Evolutionary conservation across 106 monocot species (phyloP), one percentile per base, ranked within the genome.

Genomic region (Allium sativum): DNA sequence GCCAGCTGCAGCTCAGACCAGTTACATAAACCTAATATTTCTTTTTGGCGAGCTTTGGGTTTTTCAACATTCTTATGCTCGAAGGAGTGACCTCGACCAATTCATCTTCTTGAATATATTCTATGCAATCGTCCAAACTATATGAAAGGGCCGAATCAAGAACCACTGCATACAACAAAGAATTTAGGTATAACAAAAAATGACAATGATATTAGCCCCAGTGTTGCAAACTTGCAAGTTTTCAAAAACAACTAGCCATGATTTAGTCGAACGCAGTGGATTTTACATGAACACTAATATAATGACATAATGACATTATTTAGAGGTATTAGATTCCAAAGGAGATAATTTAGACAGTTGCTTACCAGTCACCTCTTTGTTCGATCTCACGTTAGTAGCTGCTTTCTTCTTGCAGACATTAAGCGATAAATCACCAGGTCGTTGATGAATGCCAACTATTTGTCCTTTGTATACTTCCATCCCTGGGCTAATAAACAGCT

Each of bases 381-480:
- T 96, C 42, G 96, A 96, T 15, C 96, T 79, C 9, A 96, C 77
- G 69, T 96, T 96, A 53, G 96, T 96, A 48, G 91, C 91, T 60
- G 96, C 96, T 68, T 96, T 96, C 78, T 87, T 96, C 78, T 96
- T 96, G 78, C 96, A 96, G 9, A 96, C 96, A 65, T 96, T 96
- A 73, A 96, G 74, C 0, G 87, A 84, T 65, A 96, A 77, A 72
- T 96, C 96, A 64, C 96, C 90, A 59, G 96, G 96, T 7, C 96
- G 81, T 31, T 96, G 96, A 72, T 96, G 87, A 45, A 88, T 85
- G 52, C 96, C 96, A 3, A 96, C 91, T 48, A 96, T 85, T 72
- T 91, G 90, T 69, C 96, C 96, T 80, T 85, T 96, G 57, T 96
- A 96, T 13, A 96, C 96, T 43, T 87, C 87, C 42, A 55, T 46